These are phyloP conservation scores for Isabelozyma pseudorhagii DNA, from an alignment of 805 yeast genomes.

Conservation along the genomic window DNA sequence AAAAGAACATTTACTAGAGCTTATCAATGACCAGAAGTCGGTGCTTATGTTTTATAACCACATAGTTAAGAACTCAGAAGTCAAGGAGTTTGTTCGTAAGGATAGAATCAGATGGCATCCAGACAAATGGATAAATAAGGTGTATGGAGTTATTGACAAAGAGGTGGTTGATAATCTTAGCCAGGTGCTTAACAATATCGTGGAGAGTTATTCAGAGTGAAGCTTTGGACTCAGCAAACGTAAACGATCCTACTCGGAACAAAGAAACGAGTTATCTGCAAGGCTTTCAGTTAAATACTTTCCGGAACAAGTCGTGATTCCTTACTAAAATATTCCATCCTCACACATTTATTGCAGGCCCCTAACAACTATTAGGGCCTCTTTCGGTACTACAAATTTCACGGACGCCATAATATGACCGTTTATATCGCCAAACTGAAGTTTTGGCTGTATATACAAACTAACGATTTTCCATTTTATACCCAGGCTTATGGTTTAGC, in stretches of 20 bases:
- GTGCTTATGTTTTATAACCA: conserved; percentile 24
- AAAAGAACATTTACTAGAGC: conserved; percentile 6
- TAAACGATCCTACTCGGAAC: background rate
- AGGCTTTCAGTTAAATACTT: too few species aligned
- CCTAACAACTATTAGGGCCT: too few species aligned
- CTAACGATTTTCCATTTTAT: background rate
- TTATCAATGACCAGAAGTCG: conserved; percentile 18
- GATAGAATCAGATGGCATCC: conserved; percentile 74
- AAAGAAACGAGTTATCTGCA: too few species aligned
- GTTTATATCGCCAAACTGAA: too few species aligned
- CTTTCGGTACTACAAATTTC: too few species aligned
- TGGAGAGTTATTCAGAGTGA: conserved; percentile 9
- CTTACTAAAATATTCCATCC: too few species aligned
- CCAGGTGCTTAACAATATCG: conserved; percentile 26
- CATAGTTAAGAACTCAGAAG: conserved; percentile 5
- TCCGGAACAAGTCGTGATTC: too few species aligned
- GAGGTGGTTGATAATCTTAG: conserved; percentile 27
- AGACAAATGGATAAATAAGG: conserved; percentile 48
- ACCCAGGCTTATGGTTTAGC: background rate
- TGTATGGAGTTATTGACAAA: conserved; percentile 13
- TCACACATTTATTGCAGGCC: too few species aligned
- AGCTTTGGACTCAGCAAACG: background rate
- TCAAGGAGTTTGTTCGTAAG: conserved; percentile 25
- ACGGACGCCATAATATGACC: too few species aligned
- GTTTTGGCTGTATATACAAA: background rate